phyloP scores from a whole-genome alignment of 2,329 filamentous ascomycete species.

The Byssochlamys sp. region DNA sequence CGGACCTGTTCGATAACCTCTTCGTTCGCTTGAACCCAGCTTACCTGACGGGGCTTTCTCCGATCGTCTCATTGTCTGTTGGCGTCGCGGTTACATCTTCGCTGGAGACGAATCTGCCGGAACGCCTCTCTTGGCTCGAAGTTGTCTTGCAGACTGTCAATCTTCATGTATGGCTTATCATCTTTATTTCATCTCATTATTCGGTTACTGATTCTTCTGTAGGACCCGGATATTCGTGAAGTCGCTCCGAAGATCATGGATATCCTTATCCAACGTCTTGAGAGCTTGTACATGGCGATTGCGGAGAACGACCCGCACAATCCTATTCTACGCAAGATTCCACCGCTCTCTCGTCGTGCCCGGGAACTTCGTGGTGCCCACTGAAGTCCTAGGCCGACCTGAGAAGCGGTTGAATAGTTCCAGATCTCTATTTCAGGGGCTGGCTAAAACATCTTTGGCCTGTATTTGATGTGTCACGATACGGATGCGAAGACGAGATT shows the following conservation, averaged over 20 bases:
- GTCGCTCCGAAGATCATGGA: slow-evolving; percentile 53
- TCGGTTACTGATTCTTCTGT: slow-evolving; percentile 4
- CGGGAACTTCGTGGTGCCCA: slow-evolving; percentile 22
- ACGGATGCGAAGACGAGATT: background rate
- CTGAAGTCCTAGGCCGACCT: background rate
- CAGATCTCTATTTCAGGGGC: background rate
- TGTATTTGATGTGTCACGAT: slow-evolving; percentile 1
- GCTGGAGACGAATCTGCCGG: slow-evolving; percentile 43
- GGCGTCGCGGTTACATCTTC: slow-evolving; percentile 52
- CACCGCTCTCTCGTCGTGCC: slow-evolving; percentile 36
- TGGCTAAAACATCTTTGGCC: background rate
- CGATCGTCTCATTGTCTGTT: slow-evolving; percentile 52
- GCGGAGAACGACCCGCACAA: slow-evolving; percentile 44
- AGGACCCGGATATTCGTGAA: slow-evolving; percentile 47
- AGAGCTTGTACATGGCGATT: slow-evolving; percentile 48
- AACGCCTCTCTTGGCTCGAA: slow-evolving; percentile 52
- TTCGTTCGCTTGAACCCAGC: slow-evolving; percentile 50
- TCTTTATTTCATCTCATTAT: background rate
- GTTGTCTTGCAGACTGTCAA: slow-evolving; percentile 47
- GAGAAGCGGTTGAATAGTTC: background rate
- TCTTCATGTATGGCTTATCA: slow-evolving; percentile 35
- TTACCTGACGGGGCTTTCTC: slow-evolving; percentile 47
- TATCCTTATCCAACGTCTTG: slow-evolving; percentile 48
- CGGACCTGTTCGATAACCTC: slow-evolving; percentile 52
- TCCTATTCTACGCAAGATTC: slow-evolving; percentile 44